phyloP scores from a whole-genome alignment of 257 asterid species.

The Plantago ovata region DNA sequence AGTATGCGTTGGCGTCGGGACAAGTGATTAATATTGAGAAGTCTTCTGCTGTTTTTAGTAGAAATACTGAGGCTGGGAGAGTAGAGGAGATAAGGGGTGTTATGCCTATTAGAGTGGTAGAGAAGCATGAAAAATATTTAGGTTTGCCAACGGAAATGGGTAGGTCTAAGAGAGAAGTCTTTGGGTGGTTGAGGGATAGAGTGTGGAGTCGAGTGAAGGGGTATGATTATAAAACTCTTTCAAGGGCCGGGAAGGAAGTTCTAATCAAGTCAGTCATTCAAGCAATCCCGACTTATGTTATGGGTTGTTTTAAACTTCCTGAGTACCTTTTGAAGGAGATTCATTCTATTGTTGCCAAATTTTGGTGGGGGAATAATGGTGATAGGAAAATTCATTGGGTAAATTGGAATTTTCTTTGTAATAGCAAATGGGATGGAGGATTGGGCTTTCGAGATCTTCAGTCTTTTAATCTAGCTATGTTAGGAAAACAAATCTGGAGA shows the following conservation, averaged over 20 bases:
- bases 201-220: background rate
- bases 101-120: background rate
- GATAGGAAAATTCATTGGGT: background rate
- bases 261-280: too few relatives aligned
- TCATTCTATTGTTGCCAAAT: too few relatives aligned
- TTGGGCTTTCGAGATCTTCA: background rate
- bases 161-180: background rate
- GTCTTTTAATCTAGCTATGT: too few relatives aligned
- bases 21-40: too few relatives aligned
- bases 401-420: background rate
- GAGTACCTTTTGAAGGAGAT: too few relatives aligned
- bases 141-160: background rate
- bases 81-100: too few relatives aligned
- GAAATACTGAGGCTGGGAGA: background rate
- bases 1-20: background rate
- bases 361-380: background rate
- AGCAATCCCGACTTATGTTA: too few relatives aligned
- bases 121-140: constrained; percentile 2
- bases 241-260: background rate
- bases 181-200: background rate
- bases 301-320: too few relatives aligned
- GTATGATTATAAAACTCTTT: background rate
- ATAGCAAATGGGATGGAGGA: background rate
- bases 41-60: background rate
- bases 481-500: too few relatives aligned